Percentiles rank a stretch among this genome's conserved stretches.
Evolutionary conservation across 495 filamentous ascomycete species (phyloP).

Genomic region (Delitschia confertaspora): DNA sequence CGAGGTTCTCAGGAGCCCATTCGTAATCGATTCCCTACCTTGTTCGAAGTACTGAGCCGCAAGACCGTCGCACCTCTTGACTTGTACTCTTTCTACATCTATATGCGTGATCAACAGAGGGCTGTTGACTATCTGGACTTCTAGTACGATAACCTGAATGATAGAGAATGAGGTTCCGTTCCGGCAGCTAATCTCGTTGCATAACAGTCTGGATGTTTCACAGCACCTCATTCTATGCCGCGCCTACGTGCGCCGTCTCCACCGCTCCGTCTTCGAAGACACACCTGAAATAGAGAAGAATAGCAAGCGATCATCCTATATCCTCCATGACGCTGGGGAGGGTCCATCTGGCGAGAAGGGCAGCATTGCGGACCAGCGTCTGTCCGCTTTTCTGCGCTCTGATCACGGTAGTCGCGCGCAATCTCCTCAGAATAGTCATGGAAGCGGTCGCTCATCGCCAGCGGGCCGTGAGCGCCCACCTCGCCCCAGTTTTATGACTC

Average conservation of each 20-base stretch:
- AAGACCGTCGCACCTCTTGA: slow-evolving; percentile 88
- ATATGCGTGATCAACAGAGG: slow-evolving; percentile 96
- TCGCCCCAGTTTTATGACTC: slow-evolving; percentile 60
- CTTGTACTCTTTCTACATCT: slow-evolving; percentile 98
- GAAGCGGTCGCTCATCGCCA: slow-evolving; percentile 33
- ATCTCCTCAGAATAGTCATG: slow-evolving; percentile 58
- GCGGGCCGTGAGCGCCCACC: slow-evolving; percentile 47
- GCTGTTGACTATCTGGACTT: slow-evolving; percentile 98
- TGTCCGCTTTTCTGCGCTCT: slow-evolving; percentile 83
- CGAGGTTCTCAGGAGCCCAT: slow-evolving; percentile 9
- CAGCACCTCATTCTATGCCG: slow-evolving; percentile 98
- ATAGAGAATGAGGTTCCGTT: too few species aligned
- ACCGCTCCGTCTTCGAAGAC: slow-evolving; percentile 82
- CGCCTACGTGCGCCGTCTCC: slow-evolving; percentile 92
- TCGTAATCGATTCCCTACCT: slow-evolving; percentile 80
- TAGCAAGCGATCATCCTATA: slow-evolving; percentile 73
- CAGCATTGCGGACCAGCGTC: slow-evolving; percentile 65
- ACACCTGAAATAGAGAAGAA: slow-evolving; percentile 85
- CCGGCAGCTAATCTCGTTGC: slow-evolving; percentile 2
- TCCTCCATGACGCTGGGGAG: slow-evolving; percentile 51
- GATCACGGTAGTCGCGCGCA: slow-evolving; percentile 52
- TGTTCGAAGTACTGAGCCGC: slow-evolving; percentile 90
- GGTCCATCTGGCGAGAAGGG: slow-evolving; percentile 46
- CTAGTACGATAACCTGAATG: slow-evolving; percentile 51
- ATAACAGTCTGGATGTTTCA: slow-evolving; percentile 93